Evolutionary conservation across 257 asterid species (phyloP).

Genomic region (Solanum chiquidenum): DNA sequence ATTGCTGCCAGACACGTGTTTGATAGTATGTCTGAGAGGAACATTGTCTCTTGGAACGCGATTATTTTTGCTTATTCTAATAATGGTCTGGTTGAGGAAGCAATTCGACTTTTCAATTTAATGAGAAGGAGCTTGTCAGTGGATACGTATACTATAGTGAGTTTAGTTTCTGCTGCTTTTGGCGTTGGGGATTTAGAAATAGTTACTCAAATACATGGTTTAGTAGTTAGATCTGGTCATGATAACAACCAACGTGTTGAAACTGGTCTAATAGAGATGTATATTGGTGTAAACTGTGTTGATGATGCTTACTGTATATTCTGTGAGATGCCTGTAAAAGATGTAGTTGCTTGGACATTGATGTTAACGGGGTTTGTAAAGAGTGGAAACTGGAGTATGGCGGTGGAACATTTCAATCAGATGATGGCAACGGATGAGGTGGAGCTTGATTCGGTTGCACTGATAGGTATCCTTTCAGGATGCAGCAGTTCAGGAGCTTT

Average conservation of each 20-base stretch:
- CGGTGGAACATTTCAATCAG: constrained; percentile 29
- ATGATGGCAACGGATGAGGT: constrained; percentile 28
- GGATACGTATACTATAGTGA: constrained; percentile 33
- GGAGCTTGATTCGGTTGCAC: constrained; percentile 29
- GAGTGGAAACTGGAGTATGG: constrained; percentile 31
- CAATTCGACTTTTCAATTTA: constrained; percentile 24
- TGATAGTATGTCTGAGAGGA: constrained; percentile 44
- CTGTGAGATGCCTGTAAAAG: constrained; percentile 29
- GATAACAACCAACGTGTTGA: constrained; percentile 22
- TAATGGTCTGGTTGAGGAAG: constrained; percentile 38
- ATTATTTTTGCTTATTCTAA: constrained; percentile 40
- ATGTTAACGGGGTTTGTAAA: constrained; percentile 47
- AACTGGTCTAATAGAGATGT: constrained; percentile 37
- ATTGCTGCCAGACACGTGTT: constrained; percentile 27
- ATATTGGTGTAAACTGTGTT: constrained; percentile 17
- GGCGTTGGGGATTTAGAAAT: constrained; percentile 11
- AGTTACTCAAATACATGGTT: constrained; percentile 30
- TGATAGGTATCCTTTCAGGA: constrained; percentile 36
- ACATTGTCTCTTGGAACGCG: constrained; percentile 47
- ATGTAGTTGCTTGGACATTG: constrained; percentile 47
- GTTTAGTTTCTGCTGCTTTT: constrained; percentile 19
- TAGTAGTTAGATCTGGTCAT: constrained; percentile 26
- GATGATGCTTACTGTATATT: constrained; percentile 38
- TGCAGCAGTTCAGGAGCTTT: constrained; percentile 49
- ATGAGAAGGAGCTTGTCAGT: constrained; percentile 30